phyloP scores from a whole-genome alignment of 352 stramenopile species.

The Lagenidium sp. region DNA sequence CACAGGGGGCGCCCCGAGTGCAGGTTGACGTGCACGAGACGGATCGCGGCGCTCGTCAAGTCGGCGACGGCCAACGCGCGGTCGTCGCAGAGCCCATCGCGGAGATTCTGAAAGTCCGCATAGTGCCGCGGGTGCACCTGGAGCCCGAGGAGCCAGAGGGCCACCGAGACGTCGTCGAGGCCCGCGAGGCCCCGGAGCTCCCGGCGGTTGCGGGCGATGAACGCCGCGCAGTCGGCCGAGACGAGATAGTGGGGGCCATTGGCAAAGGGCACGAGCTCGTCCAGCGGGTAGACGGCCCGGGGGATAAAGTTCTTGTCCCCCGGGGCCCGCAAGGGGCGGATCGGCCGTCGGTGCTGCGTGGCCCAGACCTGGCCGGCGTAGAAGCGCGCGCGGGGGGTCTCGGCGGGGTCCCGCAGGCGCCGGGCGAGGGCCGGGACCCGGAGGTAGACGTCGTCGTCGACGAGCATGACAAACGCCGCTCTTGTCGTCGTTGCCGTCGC shows the following conservation, averaged over 20 bases:
- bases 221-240: conserved; percentile 18
- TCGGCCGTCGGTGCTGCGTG: conserved; percentile 9
- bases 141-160: conserved; percentile 38
- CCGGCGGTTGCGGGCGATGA: conserved; percentile 12
- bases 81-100: conserved; percentile 20
- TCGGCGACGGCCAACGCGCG: conserved; percentile 35
- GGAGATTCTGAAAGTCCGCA: conserved; percentile 29
- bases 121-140: conserved; percentile 35
- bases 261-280: conserved; percentile 20
- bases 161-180: conserved; percentile 52
- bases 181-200: conserved; percentile 9
- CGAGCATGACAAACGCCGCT: conserved; percentile 28
- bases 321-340: conserved; percentile 2
- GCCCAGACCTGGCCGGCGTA: conserved; percentile 33
- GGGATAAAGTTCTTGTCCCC: conserved; percentile 4
- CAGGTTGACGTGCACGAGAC: conserved; percentile 38
- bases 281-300: conserved; percentile 15
- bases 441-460: conserved; percentile 46
- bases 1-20: conserved; percentile 19
- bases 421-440: conserved; percentile 1
- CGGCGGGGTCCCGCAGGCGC: not conserved
- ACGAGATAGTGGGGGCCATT: conserved; percentile 30
- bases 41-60: conserved; percentile 26
- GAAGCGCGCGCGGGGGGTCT: conserved; percentile 3
- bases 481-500: conserved; percentile 11